phyloP scores from a whole-genome alignment of 2,329 filamentous ascomycete genomes.

The Colletotrichum eleusines region DNA sequence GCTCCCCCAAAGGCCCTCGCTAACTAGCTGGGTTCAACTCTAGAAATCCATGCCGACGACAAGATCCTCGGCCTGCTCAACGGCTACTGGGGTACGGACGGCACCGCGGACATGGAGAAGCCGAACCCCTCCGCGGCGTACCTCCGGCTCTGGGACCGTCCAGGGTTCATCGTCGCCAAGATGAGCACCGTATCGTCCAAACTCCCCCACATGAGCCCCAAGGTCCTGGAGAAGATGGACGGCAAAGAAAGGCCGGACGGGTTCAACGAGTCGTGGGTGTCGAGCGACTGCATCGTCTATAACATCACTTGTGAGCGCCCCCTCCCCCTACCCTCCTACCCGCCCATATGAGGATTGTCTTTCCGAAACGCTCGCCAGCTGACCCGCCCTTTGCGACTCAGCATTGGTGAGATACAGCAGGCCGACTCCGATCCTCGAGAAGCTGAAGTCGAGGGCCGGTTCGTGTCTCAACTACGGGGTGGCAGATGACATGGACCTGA shows the following conservation, averaged over 20 bases:
- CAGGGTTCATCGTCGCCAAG: background rate
- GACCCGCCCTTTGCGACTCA: background rate
- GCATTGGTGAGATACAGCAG: slow-evolving; percentile 1
- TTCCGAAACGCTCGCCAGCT: background rate
- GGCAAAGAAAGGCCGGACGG: background rate
- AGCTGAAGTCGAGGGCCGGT: background rate
- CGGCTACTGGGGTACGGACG: background rate
- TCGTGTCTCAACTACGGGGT: background rate
- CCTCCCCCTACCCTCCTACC: too few relatives aligned
- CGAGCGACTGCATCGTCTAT: background rate
- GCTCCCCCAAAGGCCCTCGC: background rate
- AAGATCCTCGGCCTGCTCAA: background rate
- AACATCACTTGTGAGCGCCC: slow-evolving; percentile 21
- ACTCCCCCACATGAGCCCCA: background rate
- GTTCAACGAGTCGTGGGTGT: slow-evolving; percentile 10
- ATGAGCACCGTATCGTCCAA: background rate
- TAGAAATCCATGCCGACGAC: background rate
- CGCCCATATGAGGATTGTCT: too few relatives aligned
- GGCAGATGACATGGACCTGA: background rate
- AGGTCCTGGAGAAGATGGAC: background rate
- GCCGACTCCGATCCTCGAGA: background rate
- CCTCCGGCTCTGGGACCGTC: background rate
- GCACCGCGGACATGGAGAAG: background rate
- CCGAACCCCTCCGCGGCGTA: background rate
- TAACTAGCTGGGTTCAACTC: background rate